phyloP scores from a whole-genome alignment of 352 stramenopile species.

The Detonula confervacea region DNA sequence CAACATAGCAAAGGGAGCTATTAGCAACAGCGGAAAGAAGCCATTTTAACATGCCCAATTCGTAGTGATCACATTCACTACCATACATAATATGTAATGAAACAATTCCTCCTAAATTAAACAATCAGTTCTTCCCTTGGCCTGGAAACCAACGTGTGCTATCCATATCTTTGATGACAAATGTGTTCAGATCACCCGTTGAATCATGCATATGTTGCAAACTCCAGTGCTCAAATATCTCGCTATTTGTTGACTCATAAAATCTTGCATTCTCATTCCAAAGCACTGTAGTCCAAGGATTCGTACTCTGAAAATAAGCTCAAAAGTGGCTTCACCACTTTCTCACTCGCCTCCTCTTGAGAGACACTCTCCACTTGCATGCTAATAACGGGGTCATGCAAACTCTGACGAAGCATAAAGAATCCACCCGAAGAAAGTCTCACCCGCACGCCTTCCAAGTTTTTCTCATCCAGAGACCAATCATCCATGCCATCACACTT shows the following conservation, averaged over 20 bases:
- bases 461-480: conserved; percentile 75
- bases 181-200: no score
- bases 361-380: conserved; percentile 76
- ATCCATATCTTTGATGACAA: no score
- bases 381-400: conserved; percentile 82
- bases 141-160: background rate
- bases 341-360: conserved; percentile 38
- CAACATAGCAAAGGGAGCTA: background rate
- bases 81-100: background rate
- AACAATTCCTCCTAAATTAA: background rate
- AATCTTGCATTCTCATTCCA: conserved; percentile 16
- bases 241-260: background rate
- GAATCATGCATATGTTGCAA: no score
- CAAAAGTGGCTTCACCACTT: conserved; percentile 65
- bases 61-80: no score
- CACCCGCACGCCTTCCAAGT: conserved; percentile 78
- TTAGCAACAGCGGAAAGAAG: no score
- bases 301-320: conserved; percentile 33
- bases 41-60: no score
- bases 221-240: no score
- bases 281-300: conserved; percentile 38
- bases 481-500: conserved; percentile 20
- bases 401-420: conserved; percentile 80
- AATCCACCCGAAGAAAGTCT: conserved; percentile 65
- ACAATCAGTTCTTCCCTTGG: background rate